Evolutionary conservation across 2,329 filamentous ascomycete genomes (phyloP).

Genomic region (Sclerotinia borealis): DNA sequence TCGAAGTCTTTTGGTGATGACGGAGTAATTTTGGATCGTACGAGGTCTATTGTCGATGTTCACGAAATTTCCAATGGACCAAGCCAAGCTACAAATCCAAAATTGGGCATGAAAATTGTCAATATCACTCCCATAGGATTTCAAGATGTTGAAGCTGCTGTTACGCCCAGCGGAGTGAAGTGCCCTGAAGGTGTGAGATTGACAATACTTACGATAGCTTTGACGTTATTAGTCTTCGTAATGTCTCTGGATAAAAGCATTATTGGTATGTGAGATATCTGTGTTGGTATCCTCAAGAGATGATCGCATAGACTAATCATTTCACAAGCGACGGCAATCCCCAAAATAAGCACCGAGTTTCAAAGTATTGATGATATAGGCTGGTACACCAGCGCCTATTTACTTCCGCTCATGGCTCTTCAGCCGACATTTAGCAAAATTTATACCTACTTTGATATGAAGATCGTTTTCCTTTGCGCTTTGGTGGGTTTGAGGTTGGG

Average conservation of each 20-base stretch:
- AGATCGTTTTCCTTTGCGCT: neutral
- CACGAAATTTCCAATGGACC: no score
- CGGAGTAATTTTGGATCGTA: no score
- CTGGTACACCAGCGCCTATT: conserved; percentile 34
- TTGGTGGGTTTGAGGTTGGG: conserved; percentile 21
- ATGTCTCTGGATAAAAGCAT: neutral
- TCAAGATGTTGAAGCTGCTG: no score
- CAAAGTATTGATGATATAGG: conserved; percentile 33
- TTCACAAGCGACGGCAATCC: conserved; percentile 31
- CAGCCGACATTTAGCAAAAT: conserved; percentile 23
- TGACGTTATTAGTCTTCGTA: no score
- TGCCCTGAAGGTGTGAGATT: no score
- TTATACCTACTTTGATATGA: conserved; percentile 19
- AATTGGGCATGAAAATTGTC: no score
- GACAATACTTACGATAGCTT: no score
- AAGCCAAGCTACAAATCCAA: no score
- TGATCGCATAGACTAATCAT: neutral
- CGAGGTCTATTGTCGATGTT: no score
- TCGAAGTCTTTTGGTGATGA: no score
- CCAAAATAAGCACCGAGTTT: conserved; percentile 34
- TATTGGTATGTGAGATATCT: neutral
- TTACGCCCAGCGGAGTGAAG: no score
- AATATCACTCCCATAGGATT: no score
- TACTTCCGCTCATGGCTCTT: conserved; percentile 31
- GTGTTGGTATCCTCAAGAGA: neutral